Conservation (phyloP, 1,139 yeast species). For the Citeromyces siamensis region DNA sequence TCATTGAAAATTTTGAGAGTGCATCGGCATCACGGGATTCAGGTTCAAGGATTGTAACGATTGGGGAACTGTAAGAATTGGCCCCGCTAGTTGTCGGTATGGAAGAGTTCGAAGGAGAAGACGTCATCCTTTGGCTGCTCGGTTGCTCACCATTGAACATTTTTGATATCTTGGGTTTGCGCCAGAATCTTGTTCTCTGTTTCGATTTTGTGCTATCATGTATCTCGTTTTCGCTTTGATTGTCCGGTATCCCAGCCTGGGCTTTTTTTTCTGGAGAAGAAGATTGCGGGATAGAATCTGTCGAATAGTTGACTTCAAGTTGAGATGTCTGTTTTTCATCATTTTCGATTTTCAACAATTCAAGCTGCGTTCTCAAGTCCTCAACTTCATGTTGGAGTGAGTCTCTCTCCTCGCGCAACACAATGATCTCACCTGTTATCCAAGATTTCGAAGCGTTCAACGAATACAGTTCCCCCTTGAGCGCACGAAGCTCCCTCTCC, state of each 20-base stretch:
- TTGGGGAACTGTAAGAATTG: constrained; percentile 3
- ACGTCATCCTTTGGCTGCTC: constrained; percentile 1
- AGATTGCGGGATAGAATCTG: constrained; percentile 2
- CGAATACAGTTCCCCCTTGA: neutral
- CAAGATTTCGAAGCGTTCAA: constrained; percentile 1
- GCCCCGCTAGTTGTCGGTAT: neutral
- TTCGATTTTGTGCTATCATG: constrained; percentile 10
- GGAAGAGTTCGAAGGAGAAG: constrained; percentile 7
- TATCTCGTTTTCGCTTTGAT: constrained; percentile 6
- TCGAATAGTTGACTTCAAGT: constrained; percentile 1
- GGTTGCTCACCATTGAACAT: constrained; percentile 4
- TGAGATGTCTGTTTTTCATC: neutral
- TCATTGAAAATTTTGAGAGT: constrained; percentile 12
- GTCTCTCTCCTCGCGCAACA: neutral
- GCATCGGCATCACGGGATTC: constrained; percentile 3
- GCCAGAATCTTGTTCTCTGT: constrained; percentile 34
- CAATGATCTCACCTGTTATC: neutral
- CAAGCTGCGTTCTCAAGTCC: constrained; percentile 9
- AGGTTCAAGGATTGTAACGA: constrained; percentile 2
- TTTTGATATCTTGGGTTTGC: constrained; percentile 23
- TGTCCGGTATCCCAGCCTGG: neutral
- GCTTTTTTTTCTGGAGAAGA: neutral
- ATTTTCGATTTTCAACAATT: constrained; percentile 7
- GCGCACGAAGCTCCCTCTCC: neutral
- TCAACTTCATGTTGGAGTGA: constrained; percentile 1